These are phyloP conservation scores for Helenozyma rhizophorensis DNA, from an alignment of 805 yeast genomes.

Conservation along the genomic window DNA sequence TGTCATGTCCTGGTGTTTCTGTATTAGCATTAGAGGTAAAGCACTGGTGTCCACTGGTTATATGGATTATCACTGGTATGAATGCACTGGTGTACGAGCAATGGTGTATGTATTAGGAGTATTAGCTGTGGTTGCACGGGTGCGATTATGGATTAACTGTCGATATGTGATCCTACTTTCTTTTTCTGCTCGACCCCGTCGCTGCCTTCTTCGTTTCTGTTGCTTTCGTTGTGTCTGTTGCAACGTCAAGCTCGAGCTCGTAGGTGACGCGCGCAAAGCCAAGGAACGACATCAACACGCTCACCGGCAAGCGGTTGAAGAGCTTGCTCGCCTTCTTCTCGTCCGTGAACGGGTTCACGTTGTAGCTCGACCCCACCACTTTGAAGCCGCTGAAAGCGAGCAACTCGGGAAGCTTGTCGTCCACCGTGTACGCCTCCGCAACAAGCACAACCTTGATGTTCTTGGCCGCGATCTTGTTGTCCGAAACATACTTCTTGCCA, in stretches of 20 bases:
- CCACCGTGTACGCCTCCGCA: slow-evolving; percentile 52
- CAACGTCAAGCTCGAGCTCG: slow-evolving; percentile 17
- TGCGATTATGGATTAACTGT: too few relatives aligned
- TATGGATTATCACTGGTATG: too few relatives aligned
- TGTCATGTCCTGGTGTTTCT: too few relatives aligned
- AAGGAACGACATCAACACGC: slow-evolving; percentile 18
- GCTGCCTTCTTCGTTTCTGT: slow-evolving; percentile 4
- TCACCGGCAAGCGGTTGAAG: slow-evolving; percentile 5
- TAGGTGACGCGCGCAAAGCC: slow-evolving; percentile 24
- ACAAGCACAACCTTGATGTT: slow-evolving; percentile 34
- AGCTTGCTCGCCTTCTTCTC: slow-evolving; percentile 8
- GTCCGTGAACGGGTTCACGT: slow-evolving; percentile 26
- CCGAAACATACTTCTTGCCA: slow-evolving; percentile 24
- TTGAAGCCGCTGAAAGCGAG: slow-evolving; percentile 43
- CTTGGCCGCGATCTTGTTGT: slow-evolving; percentile 18
- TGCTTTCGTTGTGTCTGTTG: slow-evolving; percentile 1
- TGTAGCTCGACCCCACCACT: slow-evolving; percentile 22
- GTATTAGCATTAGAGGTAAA: too few relatives aligned
- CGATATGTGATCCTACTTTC: too few relatives aligned
- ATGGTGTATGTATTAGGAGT: too few relatives aligned
- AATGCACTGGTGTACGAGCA: too few relatives aligned
- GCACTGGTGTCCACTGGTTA: too few relatives aligned
- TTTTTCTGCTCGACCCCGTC: slow-evolving; percentile 12
- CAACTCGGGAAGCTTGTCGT: slow-evolving; percentile 32
- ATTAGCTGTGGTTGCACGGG: too few relatives aligned